Percentiles rank a stretch among this genome's conserved stretches.
Evolutionary conservation across 225 moss, liverwort and hornwort species (phyloP).

Genomic region (Antitrichia curtipendula): DNA sequence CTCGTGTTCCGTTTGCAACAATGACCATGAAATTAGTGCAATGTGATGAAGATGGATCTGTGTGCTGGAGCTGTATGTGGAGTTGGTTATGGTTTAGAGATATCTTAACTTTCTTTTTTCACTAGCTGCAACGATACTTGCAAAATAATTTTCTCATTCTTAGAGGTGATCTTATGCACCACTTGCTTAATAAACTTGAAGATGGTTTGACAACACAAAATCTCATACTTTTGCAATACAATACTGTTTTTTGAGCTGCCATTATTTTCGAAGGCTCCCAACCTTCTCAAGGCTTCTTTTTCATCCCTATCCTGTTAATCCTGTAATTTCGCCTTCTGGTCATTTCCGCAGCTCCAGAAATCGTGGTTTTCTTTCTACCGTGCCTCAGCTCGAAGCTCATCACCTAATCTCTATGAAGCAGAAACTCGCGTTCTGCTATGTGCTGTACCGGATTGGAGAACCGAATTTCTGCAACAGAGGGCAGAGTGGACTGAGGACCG

Average conservation of each 20-base stretch:
- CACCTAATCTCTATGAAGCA: not conserved
- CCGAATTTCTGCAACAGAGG: not conserved
- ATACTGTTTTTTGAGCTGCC: not conserved
- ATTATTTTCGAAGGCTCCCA: not conserved
- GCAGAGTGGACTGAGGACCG: not conserved
- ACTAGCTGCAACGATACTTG: not conserved
- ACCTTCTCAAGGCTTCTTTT: not conserved
- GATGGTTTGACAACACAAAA: not conserved
- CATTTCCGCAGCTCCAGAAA: no score
- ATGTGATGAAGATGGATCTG: not conserved
- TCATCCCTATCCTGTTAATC: not conserved
- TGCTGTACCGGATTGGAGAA: not conserved
- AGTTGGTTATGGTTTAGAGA: not conserved
- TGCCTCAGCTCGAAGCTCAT: not conserved
- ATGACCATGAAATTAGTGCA: not conserved
- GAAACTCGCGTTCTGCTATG: not conserved
- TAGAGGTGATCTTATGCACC: not conserved
- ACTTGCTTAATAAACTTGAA: not conserved
- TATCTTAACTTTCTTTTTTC: not conserved
- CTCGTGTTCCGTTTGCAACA: not conserved
- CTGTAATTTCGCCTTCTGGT: not conserved
- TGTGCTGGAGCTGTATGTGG: not conserved
- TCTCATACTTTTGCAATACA: not conserved
- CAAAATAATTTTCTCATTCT: not conserved
- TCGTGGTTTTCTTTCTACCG: not conserved